These are phyloP conservation scores for Pleurotus sapidus DNA, from an alignment of 768 basidiomycete genomes.

Conservation along the genomic window DNA sequence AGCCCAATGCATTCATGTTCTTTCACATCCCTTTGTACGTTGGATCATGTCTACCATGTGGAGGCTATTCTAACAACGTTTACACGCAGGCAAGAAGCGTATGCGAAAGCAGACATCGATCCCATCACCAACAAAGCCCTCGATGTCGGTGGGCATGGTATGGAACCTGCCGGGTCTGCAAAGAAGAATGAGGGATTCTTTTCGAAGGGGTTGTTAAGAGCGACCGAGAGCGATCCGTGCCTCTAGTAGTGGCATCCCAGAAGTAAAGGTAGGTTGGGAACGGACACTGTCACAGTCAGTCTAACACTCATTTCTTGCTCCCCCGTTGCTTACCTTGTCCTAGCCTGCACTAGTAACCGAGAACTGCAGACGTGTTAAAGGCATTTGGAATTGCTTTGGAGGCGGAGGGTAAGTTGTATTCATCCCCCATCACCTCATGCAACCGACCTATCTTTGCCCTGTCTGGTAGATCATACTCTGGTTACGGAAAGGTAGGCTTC, in stretches of 20 bases:
- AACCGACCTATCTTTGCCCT: not conserved
- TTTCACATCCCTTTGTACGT: constrained; percentile 94
- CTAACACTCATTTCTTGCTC: not conserved
- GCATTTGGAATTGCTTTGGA: constrained; percentile 91
- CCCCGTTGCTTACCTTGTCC: constrained; percentile 13
- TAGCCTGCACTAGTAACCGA: constrained; percentile 63
- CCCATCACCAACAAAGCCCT: constrained; percentile 56
- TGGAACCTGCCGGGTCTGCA: constrained; percentile 59
- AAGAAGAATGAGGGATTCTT: constrained; percentile 82
- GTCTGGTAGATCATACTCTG: constrained; percentile 66
- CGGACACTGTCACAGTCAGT: constrained; percentile 84
- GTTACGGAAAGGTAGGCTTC: constrained; percentile 83
- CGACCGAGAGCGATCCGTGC: constrained; percentile 70
- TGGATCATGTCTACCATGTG: not conserved
- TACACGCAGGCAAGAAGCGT: constrained; percentile 65
- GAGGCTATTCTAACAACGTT: not conserved
- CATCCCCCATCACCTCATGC: not conserved
- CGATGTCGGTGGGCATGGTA: constrained; percentile 63
- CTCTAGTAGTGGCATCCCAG: constrained; percentile 43
- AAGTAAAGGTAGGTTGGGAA: constrained; percentile 89
- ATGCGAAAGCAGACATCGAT: constrained; percentile 64
- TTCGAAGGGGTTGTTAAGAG: constrained; percentile 71
- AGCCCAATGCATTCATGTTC: constrained; percentile 96
- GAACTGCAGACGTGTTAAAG: constrained; percentile 80
- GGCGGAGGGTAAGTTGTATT: constrained; percentile 64